Conservation (phyloP, 208 protist species). For the Trypanosoma melophagium region DNA sequence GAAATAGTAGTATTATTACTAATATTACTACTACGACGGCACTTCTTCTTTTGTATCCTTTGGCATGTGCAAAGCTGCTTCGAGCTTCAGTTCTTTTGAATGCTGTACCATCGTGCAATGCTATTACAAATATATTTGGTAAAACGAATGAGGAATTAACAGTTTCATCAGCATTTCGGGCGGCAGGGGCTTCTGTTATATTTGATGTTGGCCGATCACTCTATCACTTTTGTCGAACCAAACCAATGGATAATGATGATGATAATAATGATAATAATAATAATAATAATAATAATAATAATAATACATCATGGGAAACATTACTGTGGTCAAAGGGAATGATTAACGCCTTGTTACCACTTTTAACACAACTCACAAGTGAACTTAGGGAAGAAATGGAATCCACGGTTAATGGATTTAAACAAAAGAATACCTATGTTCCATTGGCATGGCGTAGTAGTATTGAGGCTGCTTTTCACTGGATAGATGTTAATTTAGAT, state of each 20-base stretch:
- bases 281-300: no score
- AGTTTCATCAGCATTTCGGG: constrained; percentile 9
- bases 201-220: constrained; percentile 76
- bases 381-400: constrained; percentile 8
- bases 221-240: constrained; percentile 46
- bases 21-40: background rate
- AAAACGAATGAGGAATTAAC: background rate
- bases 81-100: constrained; percentile 58
- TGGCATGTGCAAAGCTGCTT: constrained; percentile 51
- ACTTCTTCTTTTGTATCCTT: constrained; percentile 32
- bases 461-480: constrained; percentile 48
- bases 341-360: constrained; percentile 39
- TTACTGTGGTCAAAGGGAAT: constrained; percentile 48
- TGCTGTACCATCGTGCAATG: constrained; percentile 35
- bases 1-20: background rate
- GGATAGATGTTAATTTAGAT: constrained; percentile 49
- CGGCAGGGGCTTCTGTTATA: constrained; percentile 42
- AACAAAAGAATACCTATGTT: constrained; percentile 29
- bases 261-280: no score
- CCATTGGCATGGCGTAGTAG: constrained; percentile 63
- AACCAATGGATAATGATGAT: constrained; percentile 1
- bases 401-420: background rate
- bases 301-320: no score
- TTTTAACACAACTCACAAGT: constrained; percentile 33
- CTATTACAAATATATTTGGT: constrained; percentile 40